Evolutionary conservation across 306 rosid genomes (phyloP).

Genomic region (Fragaria ananassa): DNA sequence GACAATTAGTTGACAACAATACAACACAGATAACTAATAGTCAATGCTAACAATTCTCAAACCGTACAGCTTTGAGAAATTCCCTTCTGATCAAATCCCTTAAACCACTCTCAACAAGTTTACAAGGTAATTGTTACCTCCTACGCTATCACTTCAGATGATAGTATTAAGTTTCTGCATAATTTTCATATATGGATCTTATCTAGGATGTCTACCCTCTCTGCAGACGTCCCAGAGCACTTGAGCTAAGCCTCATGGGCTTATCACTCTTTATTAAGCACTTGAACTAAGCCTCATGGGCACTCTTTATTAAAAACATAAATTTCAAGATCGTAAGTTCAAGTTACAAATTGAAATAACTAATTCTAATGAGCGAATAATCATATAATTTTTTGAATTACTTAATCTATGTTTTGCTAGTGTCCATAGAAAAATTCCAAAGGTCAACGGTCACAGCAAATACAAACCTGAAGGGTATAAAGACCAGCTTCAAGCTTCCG

Average conservation of each 20-base stretch:
- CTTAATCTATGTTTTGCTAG: background rate
- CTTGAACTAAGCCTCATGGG: background rate
- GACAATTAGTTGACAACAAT: background rate
- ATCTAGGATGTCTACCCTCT: background rate
- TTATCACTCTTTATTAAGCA: background rate
- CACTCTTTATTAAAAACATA: background rate
- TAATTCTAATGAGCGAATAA: background rate
- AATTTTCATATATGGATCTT: background rate
- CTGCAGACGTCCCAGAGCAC: background rate
- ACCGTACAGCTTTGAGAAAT: slow-evolving; percentile 2
- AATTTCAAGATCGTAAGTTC: background rate
- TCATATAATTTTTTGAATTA: background rate
- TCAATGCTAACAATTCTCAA: background rate
- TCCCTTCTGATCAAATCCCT: background rate
- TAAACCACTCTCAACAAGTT: background rate
- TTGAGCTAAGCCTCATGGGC: background rate
- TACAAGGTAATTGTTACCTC: background rate
- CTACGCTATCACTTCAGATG: background rate
- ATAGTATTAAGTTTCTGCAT: background rate
- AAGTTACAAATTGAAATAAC: background rate
- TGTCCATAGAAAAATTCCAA: background rate
- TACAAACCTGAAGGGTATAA: slow-evolving; percentile 84
- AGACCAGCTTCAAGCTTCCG: slow-evolving; percentile 93
- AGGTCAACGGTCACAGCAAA: background rate
- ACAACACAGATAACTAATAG: background rate